phyloP scores from a whole-genome alignment of 441 rosid species.

The Raphanus hybrid region DNA sequence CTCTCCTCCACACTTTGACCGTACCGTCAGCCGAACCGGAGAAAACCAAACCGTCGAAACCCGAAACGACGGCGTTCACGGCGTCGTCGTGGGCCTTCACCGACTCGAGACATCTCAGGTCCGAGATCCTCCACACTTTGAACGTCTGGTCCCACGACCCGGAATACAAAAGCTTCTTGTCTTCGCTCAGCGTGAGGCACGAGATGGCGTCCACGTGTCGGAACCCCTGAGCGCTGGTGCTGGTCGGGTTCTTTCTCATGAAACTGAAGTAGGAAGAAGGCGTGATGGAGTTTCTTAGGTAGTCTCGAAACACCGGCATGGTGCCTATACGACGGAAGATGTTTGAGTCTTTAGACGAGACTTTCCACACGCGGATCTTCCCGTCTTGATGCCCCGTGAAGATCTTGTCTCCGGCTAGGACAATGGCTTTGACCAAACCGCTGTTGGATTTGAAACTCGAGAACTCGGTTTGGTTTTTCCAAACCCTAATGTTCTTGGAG shows the following conservation, averaged over 20 bases:
- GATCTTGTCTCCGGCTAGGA: constrained; percentile 64
- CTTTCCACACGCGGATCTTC: constrained; percentile 84
- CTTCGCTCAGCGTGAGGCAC: constrained; percentile 77
- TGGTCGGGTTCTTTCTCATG: constrained; percentile 51
- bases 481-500: constrained; percentile 86
- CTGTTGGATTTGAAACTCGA: constrained; percentile 80
- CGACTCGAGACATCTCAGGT: constrained; percentile 79
- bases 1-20: constrained; percentile 91
- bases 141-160: constrained; percentile 92
- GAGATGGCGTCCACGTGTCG: constrained; percentile 88
- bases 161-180: constrained; percentile 61
- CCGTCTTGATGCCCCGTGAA: constrained; percentile 96
- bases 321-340: constrained; percentile 67
- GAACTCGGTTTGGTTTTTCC: constrained; percentile 81
- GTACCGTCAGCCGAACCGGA: constrained; percentile 93
- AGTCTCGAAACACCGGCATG: constrained; percentile 66
- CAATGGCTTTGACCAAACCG: constrained; percentile 81
- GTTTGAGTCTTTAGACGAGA: constrained; percentile 51
- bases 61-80: constrained; percentile 67
- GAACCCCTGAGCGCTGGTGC: constrained; percentile 55
- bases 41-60: constrained; percentile 82
- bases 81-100: constrained; percentile 84
- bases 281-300: constrained; percentile 55
- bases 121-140: constrained; percentile 78
- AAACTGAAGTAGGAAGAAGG: constrained; percentile 68